Percentiles rank a stretch among this genome's conserved stretches.
Evolutionary conservation across 768 basidiomycete species (phyloP).

Genomic region (Tulasnella sp.): DNA sequence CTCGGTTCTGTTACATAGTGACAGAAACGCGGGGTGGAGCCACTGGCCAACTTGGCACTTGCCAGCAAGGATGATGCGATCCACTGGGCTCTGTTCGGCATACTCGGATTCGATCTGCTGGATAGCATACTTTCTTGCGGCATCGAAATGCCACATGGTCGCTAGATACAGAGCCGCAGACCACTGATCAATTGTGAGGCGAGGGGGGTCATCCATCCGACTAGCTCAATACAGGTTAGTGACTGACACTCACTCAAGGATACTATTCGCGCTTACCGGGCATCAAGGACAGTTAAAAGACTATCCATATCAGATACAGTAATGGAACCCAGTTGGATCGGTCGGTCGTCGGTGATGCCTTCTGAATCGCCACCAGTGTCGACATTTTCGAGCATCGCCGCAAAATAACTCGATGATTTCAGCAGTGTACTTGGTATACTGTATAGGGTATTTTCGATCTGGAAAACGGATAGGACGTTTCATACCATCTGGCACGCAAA

Average conservation of each 20-base stretch:
- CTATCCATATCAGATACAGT: slow-evolving; percentile 1
- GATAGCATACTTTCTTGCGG: neutral
- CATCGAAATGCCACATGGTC: slow-evolving; percentile 12
- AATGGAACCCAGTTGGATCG: neutral
- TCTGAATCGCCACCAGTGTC: neutral
- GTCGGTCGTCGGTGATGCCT: neutral
- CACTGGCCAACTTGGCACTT: slow-evolving; percentile 11
- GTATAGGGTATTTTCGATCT: slow-evolving; percentile 5
- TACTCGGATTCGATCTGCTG: neutral
- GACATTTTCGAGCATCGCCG: neutral
- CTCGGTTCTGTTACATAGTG: neutral
- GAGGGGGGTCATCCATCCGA: no score
- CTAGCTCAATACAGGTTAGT: no score
- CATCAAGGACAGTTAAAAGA: neutral
- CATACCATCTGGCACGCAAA: no score
- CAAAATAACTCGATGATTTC: slow-evolving; percentile 13
- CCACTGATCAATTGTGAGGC: neutral
- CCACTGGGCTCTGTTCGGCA: neutral
- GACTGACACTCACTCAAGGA: no score
- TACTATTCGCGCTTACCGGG: no score
- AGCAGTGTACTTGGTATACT: neutral
- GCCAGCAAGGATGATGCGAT: neutral
- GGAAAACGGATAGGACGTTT: neutral
- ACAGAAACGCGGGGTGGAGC: slow-evolving; percentile 8
- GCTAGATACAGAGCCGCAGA: slow-evolving; percentile 2